A percentile compares a stretch with the other conserved stretches of the same genome.
phyloP scores from a whole-genome alignment of 78 protist species.

The Planoprotostelium fungivorum region DNA sequence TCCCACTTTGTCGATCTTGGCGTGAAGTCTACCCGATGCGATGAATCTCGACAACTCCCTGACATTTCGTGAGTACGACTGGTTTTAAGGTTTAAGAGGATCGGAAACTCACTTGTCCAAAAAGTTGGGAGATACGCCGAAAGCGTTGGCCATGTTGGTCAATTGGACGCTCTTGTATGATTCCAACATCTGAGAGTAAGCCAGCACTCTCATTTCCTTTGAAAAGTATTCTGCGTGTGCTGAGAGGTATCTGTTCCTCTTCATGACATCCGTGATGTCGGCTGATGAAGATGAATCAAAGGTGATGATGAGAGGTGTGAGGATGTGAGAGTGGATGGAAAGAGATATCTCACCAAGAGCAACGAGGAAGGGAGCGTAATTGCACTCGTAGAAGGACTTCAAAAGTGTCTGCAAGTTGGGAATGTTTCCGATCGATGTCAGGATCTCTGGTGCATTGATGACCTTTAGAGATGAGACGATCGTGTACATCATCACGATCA shows the following conservation, averaged over 20 bases:
- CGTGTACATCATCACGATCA: too few species aligned
- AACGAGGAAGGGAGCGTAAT: conserved; percentile 68
- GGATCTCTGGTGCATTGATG: conserved; percentile 92
- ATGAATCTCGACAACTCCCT: conserved; percentile 84
- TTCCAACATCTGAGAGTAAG: conserved; percentile 88
- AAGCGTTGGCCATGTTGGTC: conserved; percentile 81
- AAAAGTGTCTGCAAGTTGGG: conserved; percentile 43
- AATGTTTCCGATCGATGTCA: conserved; percentile 59
- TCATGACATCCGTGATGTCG: conserved; percentile 56
- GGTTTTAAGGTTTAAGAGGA: too few species aligned
- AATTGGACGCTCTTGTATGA: conserved; percentile 86
- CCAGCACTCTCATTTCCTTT: conserved; percentile 87
- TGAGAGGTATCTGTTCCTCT: conserved; percentile 55
- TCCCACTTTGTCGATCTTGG: conserved; percentile 90
- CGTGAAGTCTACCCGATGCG: conserved; percentile 78
- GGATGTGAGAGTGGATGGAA: too few species aligned
- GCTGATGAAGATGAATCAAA: conserved; percentile 13
- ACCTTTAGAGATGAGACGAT: too few species aligned
- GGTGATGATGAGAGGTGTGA: too few species aligned
- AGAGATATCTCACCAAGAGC: conserved; percentile 49
- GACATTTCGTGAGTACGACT: conserved; percentile 4
- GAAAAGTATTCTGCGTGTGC: conserved; percentile 76
- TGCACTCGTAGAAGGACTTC: conserved; percentile 78
- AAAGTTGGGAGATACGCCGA: conserved; percentile 82
- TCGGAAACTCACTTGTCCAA: conserved; percentile 60